phyloP scores from a whole-genome alignment of 192 early-diverging fungal genomes.

The Thamnidium elegans region DNA sequence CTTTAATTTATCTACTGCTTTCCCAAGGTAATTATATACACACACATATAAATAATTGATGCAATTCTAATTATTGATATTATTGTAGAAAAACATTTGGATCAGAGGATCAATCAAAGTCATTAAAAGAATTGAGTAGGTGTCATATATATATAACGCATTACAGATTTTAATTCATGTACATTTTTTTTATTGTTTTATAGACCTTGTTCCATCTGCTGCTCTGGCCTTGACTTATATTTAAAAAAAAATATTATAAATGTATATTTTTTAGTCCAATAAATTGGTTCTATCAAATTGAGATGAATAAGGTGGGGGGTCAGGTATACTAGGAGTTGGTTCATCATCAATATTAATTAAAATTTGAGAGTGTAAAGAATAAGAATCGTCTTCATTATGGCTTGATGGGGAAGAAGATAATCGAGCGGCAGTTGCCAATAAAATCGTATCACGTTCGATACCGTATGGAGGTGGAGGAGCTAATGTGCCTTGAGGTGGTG shows the following conservation, averaged over 20 bases:
- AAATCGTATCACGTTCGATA: conserved; percentile 63
- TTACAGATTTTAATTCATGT: not conserved
- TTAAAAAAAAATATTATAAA: too few relatives aligned
- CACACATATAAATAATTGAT: not conserved
- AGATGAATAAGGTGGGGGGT: not conserved
- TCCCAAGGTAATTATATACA: conserved; percentile 52
- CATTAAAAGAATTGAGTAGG: conserved; percentile 62
- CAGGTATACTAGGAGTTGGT: too few relatives aligned
- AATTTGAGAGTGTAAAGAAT: too few relatives aligned
- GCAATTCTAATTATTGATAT: not conserved
- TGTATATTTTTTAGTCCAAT: too few relatives aligned
- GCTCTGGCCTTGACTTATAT: conserved; percentile 10
- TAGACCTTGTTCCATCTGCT: conserved; percentile 26
- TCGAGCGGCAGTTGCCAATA: conserved; percentile 40
- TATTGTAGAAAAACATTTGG: conserved; percentile 57
- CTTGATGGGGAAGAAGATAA: too few relatives aligned
- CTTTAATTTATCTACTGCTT: conserved; percentile 69
- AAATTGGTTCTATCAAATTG: not conserved
- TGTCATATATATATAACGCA: not conserved
- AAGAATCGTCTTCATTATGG: too few relatives aligned
- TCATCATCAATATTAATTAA: too few relatives aligned
- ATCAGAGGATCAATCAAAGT: conserved; percentile 52
- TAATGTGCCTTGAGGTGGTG: conserved; percentile 65
- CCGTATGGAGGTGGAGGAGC: conserved; percentile 78
- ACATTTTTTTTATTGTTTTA: not conserved